Evolutionary conservation across 768 basidiomycete genomes (phyloP), one percentile per base, ranked within the genome.

Genomic region (Thelephora ganbajun): DNA sequence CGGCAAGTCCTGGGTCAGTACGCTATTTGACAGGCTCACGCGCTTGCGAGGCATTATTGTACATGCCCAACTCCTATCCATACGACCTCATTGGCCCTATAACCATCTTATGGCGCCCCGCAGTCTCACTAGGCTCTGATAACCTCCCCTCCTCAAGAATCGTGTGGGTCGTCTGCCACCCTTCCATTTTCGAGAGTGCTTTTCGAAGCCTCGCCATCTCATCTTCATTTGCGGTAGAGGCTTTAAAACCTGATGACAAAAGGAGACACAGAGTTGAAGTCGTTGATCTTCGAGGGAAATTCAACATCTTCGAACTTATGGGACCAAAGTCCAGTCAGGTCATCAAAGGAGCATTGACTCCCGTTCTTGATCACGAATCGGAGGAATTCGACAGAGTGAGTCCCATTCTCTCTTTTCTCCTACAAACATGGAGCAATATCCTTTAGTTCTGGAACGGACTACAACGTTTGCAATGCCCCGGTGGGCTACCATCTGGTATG

Each of bases 281-380:
- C 13, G 69, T 72, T 6, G 86, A 93, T 59, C 61, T 92, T 43
- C 67, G 82, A 48, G 77, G 76, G 1, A 74, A 79, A 44, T 55
- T 90, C 37, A 86, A 85, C 51, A 70, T 79, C 5, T 94, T 94
- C 55, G 93, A 98, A 60, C 75, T 97, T 33, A 83, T 85, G 69
- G 94, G 94, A 2, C 88, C 88, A 2, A 84, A 65, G 54, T 49
- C 58, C 57, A 47, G 63, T 59, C 50, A 61, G 46, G 48, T 59
- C 11, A 61, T 84, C 45, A 77, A 74, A 55, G 81, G 82, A 20
- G 76, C 74, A 1, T 57, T 85, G 41, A 71, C 65, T 18, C 76
- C 76, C 6, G 66, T 69, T 11, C 58, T 63, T 3, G 63, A 67
- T 5, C 72, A 80, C 37, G 62, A 70, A 2, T 65, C 76, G 37